phyloP scores from a whole-genome alignment of 805 yeast genomes.

The Jamesozyma gamospora region DNA sequence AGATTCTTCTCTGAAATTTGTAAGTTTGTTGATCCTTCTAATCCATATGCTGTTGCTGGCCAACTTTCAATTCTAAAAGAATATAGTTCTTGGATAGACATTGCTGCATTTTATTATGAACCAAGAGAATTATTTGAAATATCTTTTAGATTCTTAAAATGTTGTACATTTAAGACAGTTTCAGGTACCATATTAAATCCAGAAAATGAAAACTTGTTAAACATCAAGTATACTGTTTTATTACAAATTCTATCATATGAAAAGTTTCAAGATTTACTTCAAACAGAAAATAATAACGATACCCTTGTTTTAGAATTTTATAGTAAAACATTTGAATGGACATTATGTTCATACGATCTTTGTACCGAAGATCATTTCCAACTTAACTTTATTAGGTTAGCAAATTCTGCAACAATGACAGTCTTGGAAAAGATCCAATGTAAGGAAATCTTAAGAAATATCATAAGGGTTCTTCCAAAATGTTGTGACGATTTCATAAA shows the following conservation, averaged over 20 bases:
- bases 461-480: constrained; percentile 46
- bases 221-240: constrained; percentile 51
- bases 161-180: constrained; percentile 15
- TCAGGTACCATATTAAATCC: constrained; percentile 7
- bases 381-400: constrained; percentile 44
- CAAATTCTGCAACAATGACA: constrained; percentile 48
- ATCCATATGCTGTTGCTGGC: constrained; percentile 43
- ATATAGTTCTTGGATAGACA: constrained; percentile 43
- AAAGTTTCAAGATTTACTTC: constrained; percentile 13
- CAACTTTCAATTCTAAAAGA: constrained; percentile 55
- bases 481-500: constrained; percentile 42
- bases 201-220: constrained; percentile 42
- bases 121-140: constrained; percentile 13
- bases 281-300: constrained; percentile 7
- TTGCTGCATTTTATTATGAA: constrained; percentile 25
- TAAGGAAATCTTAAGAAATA: constrained; percentile 36
- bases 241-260: constrained; percentile 41
- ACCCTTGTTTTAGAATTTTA: constrained; percentile 31
- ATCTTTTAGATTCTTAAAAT: constrained; percentile 11
- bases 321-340: constrained; percentile 41
- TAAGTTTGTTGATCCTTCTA: constrained; percentile 38
- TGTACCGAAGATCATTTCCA: constrained; percentile 41
- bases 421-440: constrained; percentile 35
- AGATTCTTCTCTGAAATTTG: constrained; percentile 29
- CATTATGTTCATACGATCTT: constrained; percentile 46